phyloP scores from a whole-genome alignment of 371 early-diverging fungal species.

The Mucor circinelloides region DNA sequence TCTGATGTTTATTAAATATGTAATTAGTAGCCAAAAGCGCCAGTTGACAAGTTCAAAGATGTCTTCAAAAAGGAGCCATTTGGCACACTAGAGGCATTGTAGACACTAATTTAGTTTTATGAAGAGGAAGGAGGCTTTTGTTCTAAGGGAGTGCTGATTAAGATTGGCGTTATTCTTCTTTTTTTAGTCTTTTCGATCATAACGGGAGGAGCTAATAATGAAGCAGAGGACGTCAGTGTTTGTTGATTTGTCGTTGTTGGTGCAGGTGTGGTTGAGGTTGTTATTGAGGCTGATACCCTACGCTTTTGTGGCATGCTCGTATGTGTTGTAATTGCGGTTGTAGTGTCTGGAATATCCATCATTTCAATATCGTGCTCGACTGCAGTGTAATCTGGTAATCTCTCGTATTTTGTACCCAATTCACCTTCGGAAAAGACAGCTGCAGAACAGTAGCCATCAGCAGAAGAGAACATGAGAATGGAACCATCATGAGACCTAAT shows the following conservation, averaged over 20 bases:
- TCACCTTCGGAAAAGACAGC: slow-evolving; percentile 72
- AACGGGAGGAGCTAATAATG: background rate
- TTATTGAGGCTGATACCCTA: slow-evolving; percentile 1
- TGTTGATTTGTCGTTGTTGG: background rate
- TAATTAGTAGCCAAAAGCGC: too few species aligned
- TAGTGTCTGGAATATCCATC: slow-evolving; percentile 22
- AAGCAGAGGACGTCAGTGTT: background rate
- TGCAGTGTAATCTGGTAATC: background rate
- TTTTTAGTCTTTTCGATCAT: slow-evolving; percentile 26
- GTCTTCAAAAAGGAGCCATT: too few species aligned
- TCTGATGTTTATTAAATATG: too few species aligned
- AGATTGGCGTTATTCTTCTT: slow-evolving; percentile 43
- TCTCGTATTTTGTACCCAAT: slow-evolving; percentile 48
- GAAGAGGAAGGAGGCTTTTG: background rate
- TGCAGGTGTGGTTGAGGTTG: background rate
- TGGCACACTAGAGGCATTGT: too few species aligned
- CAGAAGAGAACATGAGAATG: slow-evolving; percentile 74
- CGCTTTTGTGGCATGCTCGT: slow-evolving; percentile 7
- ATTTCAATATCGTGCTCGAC: slow-evolving; percentile 30
- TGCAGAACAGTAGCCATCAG: slow-evolving; percentile 92
- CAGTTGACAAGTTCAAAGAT: too few species aligned
- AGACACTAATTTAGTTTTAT: background rate
- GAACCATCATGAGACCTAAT: slow-evolving; percentile 75
- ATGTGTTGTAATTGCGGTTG: background rate
- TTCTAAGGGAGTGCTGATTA: slow-evolving; percentile 23